phyloP scores from a whole-genome alignment of 768 basidiomycete genomes.

The Podaxis pistillaris region DNA sequence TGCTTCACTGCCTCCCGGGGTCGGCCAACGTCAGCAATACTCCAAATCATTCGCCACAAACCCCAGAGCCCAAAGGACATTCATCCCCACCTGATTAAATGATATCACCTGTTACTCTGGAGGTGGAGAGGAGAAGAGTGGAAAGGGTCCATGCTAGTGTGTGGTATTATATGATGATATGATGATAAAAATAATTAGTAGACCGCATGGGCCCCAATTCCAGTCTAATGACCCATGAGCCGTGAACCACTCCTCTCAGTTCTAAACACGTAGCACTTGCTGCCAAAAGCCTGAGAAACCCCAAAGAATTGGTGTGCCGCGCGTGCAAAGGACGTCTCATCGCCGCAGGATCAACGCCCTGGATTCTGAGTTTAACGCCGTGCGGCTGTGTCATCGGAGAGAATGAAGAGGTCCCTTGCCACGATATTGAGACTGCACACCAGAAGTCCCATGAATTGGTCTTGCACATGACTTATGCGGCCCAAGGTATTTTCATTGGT shows the following conservation, averaged over 20 bases:
- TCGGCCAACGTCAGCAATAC: neutral
- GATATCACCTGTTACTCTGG: no score
- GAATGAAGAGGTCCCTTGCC: neutral
- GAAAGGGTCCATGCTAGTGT: neutral
- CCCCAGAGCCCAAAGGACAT: neutral
- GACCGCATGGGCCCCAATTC: neutral
- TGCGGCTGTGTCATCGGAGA: neutral
- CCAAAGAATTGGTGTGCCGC: neutral
- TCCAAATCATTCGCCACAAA: neutral
- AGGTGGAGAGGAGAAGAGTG: neutral
- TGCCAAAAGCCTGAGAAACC: neutral
- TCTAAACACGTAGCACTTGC: neutral
- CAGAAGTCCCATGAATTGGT: neutral
- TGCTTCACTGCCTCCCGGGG: neutral
- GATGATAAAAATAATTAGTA: neutral
- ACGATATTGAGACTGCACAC: neutral
- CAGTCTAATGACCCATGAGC: neutral
- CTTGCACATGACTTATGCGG: neutral
- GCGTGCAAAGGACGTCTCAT: neutral
- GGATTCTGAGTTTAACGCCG: neutral
- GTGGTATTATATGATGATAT: neutral
- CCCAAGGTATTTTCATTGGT: neutral
- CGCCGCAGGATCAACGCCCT: slow-evolving; percentile 2
- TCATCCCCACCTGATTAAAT: neutral
- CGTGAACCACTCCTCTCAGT: neutral